These are phyloP conservation scores for Cystobasidium onofrii DNA, from an alignment of 768 basidiomycete genomes.

Conservation along the genomic window DNA sequence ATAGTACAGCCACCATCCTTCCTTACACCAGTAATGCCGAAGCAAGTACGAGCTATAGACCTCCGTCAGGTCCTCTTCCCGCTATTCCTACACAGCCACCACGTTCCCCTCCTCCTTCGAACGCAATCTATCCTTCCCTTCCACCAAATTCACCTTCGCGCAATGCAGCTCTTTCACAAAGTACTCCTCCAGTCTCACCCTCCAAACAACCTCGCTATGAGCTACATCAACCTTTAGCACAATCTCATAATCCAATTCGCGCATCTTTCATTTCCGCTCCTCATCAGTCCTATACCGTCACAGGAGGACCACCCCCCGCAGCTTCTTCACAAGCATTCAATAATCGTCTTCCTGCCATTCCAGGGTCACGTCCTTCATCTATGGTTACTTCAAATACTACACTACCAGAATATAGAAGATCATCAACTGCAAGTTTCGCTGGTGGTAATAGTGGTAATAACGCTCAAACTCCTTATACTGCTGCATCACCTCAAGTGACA, in stretches of 20 bases:
- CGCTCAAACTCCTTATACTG: background rate
- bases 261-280: constrained; percentile 11
- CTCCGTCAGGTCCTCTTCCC: background rate
- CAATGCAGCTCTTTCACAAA: background rate
- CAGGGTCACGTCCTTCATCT: background rate
- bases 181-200: background rate
- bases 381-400: background rate
- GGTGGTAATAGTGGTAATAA: background rate
- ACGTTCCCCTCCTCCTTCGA: background rate
- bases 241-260: background rate
- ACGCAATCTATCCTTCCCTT: background rate
- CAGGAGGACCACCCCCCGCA: background rate
- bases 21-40: background rate
- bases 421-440: background rate
- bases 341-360: background rate
- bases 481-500: background rate
- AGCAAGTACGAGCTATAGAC: background rate
- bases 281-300: background rate
- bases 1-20: background rate
- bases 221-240: background rate
- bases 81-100: background rate
- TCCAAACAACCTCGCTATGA: background rate
- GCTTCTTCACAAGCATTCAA: background rate
- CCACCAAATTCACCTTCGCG: background rate
- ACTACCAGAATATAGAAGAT: background rate